Conservation (phyloP, 2,329 filamentous ascomycete species). For the Microdochium nivale region DNA sequence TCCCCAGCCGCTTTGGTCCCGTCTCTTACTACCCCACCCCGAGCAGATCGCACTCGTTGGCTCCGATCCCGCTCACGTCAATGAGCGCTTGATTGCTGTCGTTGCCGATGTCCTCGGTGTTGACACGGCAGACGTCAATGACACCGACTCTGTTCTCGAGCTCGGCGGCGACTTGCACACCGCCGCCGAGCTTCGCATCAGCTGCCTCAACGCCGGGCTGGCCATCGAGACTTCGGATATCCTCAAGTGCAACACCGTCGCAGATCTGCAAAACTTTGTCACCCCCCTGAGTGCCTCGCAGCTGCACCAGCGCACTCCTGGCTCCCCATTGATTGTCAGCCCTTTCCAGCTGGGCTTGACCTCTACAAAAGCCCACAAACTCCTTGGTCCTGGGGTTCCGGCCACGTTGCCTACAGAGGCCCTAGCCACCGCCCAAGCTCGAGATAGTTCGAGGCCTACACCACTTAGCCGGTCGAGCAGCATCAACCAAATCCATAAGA, state of each 20-base stretch:
- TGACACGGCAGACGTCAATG: constrained; percentile 18
- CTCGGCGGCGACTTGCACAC: constrained; percentile 29
- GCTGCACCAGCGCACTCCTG: constrained; percentile 1
- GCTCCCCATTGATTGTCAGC: constrained; percentile 9
- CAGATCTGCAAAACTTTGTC: constrained; percentile 34
- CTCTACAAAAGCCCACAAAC: background rate
- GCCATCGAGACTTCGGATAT: constrained; percentile 28
- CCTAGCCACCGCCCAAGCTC: constrained; percentile 11
- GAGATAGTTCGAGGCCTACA: background rate
- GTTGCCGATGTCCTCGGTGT: constrained; percentile 28
- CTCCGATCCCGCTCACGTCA: constrained; percentile 3
- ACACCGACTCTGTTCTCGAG: constrained; percentile 34
- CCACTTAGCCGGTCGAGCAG: background rate
- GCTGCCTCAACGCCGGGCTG: constrained; percentile 26
- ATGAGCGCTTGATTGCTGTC: constrained; percentile 22
- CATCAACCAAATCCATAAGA: constrained; percentile 7
- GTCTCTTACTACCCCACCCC: background rate
- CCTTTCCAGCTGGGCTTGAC: constrained; percentile 11
- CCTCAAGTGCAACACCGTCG: constrained; percentile 31
- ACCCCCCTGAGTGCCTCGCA: constrained; percentile 17
- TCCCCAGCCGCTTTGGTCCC: background rate
- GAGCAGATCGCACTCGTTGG: constrained; percentile 5
- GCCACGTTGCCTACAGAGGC: constrained; percentile 9
- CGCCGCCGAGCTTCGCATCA: constrained; percentile 22
- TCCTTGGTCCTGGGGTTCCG: background rate